phyloP scores from a whole-genome alignment of 768 basidiomycete genomes.

The Termitomyces sp. region DNA sequence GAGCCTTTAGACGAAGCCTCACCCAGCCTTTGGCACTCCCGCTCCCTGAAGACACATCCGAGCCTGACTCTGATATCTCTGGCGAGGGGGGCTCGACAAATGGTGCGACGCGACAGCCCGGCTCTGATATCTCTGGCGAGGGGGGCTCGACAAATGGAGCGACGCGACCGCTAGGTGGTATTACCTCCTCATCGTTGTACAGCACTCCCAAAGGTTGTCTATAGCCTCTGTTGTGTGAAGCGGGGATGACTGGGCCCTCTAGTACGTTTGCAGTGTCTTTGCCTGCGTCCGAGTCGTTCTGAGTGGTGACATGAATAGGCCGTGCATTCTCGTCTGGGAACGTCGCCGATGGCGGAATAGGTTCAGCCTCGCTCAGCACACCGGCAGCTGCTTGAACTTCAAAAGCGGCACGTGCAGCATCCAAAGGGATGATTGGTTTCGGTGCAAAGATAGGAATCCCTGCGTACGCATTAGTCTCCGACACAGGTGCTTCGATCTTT shows the following conservation, averaged over 20 bases:
- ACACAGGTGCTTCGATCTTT: background rate
- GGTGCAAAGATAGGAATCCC: background rate
- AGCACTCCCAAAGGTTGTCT: too few relatives aligned
- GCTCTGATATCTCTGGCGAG: background rate
- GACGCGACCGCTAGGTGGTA: background rate
- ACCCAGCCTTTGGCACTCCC: background rate
- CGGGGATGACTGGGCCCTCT: background rate
- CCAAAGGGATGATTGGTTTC: background rate
- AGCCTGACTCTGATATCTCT: background rate
- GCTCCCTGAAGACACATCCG: background rate
- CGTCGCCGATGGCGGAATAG: too few relatives aligned
- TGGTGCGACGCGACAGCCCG: background rate
- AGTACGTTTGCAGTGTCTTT: background rate
- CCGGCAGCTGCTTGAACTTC: background rate
- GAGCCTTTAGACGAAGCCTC: background rate
- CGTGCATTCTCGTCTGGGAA: too few relatives aligned
- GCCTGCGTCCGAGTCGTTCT: too few relatives aligned
- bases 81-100: background rate
- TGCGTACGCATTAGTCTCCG: background rate
- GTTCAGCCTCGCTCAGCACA: background rate
- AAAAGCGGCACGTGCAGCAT: background rate
- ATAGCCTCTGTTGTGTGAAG: background rate
- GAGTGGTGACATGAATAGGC: too few relatives aligned
- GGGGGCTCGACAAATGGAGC: background rate
- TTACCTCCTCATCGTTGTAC: background rate